These are phyloP conservation scores for Pseudogymnoascus pannorum DNA, from an alignment of 2,329 filamentous ascomycete species.

Conservation along the genomic window DNA sequence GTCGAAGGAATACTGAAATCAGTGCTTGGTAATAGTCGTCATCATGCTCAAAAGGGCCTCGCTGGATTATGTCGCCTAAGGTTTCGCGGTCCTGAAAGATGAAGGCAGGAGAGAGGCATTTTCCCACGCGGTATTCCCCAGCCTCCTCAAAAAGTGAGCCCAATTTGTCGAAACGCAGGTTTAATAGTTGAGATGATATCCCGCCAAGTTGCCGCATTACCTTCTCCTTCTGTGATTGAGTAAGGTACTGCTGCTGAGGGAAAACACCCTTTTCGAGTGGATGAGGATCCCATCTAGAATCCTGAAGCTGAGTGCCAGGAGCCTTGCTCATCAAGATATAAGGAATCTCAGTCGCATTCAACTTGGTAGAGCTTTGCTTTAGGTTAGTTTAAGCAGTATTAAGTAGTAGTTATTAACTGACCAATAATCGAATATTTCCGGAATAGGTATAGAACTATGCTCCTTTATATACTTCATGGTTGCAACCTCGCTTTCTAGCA, in stretches of 20 bases:
- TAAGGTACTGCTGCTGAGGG: constrained; percentile 10
- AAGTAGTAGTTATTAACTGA: constrained; percentile 5
- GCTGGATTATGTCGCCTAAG: constrained; percentile 16
- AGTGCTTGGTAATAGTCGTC: constrained; percentile 23
- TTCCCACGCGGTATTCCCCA: constrained; percentile 11
- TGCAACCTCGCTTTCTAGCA: constrained; percentile 16
- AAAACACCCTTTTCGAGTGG: constrained; percentile 2
- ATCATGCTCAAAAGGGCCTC: constrained; percentile 25
- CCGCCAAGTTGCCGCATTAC: constrained; percentile 14
- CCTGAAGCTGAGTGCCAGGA: constrained; percentile 13
- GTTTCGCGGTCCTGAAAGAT: not conserved
- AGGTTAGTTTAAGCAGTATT: not conserved
- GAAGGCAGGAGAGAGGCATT: constrained; percentile 10
- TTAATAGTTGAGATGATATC: constrained; percentile 10
- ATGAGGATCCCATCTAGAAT: constrained; percentile 12
- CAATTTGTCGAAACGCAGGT: constrained; percentile 14
- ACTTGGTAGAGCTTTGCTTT: constrained; percentile 1
- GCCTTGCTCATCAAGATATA: constrained; percentile 15
- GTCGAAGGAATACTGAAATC: constrained; percentile 19
- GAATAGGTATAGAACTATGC: constrained; percentile 15
- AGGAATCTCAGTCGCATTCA: constrained; percentile 11
- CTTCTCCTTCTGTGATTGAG: constrained; percentile 10
- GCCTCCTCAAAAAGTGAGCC: constrained; percentile 14
- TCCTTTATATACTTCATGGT: constrained; percentile 15
- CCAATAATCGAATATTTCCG: constrained; percentile 14